These are phyloP conservation scores for Phalaenopsis equestris DNA, from an alignment of 106 monocot genomes.

Conservation along the genomic window DNA sequence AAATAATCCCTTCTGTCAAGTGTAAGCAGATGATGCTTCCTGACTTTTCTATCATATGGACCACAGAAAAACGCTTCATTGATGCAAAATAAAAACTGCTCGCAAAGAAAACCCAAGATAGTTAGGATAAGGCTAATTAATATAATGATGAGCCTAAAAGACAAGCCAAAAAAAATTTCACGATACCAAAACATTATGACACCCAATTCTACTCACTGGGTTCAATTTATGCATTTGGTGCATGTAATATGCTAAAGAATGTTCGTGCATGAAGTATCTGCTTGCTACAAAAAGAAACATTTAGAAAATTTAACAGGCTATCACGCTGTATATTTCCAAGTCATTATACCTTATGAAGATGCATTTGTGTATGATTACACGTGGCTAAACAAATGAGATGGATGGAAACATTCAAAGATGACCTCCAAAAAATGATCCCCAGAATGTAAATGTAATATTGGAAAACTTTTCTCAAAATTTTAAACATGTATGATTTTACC, in stretches of 20 bases:
- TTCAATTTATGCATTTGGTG: neutral
- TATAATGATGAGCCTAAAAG: neutral
- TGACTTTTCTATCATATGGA: neutral
- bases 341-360: too few relatives aligned
- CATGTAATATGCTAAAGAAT: neutral
- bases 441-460: neutral
- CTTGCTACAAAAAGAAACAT: too few relatives aligned
- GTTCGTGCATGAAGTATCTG: neutral
- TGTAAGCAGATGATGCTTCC: neutral
- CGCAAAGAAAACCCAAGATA: neutral
- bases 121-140: neutral
- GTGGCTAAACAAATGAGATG: neutral
- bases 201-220: neutral
- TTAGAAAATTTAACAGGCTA: too few relatives aligned
- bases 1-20: neutral
- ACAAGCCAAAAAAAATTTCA: neutral
- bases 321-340: too few relatives aligned
- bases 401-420: neutral
- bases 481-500: too few relatives aligned
- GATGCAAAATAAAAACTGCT: neutral
- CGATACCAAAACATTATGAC: neutral
- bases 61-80: neutral
- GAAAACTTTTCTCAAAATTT: too few relatives aligned
- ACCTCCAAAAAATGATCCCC: neutral
- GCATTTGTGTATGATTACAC: neutral